A percentile compares a stretch with the other conserved stretches of the same genome.
Evolutionary conservation across 202 grass and related monocot species (phyloP).

Genomic region (Elaeis oleifera): DNA sequence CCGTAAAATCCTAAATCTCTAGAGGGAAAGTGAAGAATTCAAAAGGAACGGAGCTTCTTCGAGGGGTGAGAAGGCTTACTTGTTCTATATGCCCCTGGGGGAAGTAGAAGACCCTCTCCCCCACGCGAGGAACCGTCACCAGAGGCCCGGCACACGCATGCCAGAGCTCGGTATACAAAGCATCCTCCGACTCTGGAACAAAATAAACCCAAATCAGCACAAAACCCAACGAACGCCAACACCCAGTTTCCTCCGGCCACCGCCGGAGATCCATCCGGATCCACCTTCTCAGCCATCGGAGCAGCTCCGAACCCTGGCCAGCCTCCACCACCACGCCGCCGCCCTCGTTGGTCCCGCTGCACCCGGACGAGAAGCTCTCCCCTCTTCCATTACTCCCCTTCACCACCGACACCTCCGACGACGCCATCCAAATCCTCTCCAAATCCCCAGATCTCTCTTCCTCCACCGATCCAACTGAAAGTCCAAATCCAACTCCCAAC

Average conservation of each 20-base stretch:
- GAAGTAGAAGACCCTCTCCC: conserved; percentile 85
- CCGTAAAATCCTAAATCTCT: not conserved
- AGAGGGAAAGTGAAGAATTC: conserved; percentile 1
- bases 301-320: not conserved
- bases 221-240: not conserved
- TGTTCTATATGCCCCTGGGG: conserved; percentile 96
- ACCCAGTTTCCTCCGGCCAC: conserved; percentile 21
- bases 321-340: not conserved
- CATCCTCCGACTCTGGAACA: conserved; percentile 36
- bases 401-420: conserved; percentile 31
- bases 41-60: conserved; percentile 5
- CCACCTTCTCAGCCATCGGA: conserved; percentile 27
- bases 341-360: conserved; percentile 9
- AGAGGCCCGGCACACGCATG: conserved; percentile 81
- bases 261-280: not conserved
- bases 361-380: conserved; percentile 22
- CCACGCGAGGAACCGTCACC: conserved; percentile 66
- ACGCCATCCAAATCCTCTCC: conserved; percentile 23
- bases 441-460: conserved; percentile 56
- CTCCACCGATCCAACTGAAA: conserved; percentile 3
- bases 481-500: not conserved
- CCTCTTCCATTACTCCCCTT: conserved; percentile 15
- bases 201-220: conserved; percentile 10
- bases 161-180: conserved; percentile 80
- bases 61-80: conserved; percentile 24